Percentiles rank a stretch among this genome's conserved stretches.
Evolutionary conservation across 75 land plant species (phyloP).

Genomic region (Cunninghamia lanceolata): DNA sequence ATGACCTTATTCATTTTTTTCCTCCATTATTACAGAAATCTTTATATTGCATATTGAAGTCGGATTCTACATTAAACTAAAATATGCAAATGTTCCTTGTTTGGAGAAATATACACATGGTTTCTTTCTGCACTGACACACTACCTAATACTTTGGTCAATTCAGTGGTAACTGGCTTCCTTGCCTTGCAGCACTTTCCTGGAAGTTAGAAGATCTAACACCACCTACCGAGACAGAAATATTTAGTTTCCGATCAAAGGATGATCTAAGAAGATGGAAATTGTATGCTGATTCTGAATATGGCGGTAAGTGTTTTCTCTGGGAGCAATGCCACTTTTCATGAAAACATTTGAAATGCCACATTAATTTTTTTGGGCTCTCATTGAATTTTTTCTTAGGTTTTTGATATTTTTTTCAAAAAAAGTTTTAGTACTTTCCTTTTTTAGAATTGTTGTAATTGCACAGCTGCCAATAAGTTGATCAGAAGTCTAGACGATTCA

Average conservation of each 20-base stretch:
- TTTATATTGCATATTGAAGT: not conserved
- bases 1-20: not conserved
- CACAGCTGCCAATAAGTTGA: not conserved
- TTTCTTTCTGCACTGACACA: not conserved
- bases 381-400: not conserved
- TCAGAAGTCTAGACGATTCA: not conserved
- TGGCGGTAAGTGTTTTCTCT: conserved; percentile 52
- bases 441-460: not conserved
- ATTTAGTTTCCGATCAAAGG: conserved; percentile 71
- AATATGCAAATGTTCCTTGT: not conserved
- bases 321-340: not conserved
- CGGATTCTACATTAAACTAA: not conserved
- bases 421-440: not conserved
- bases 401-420: not conserved
- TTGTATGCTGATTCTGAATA: conserved; percentile 80
- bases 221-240: conserved; percentile 70
- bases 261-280: conserved; percentile 77
- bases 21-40: not conserved
- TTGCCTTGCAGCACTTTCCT: conserved; percentile 51
- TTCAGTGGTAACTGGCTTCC: not conserved
- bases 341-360: not conserved
- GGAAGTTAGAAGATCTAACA: conserved; percentile 76
- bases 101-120: not conserved
- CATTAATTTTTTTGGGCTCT: not conserved
- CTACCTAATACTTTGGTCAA: not conserved